Percentiles rank a stretch among this genome's conserved stretches.
Conservation (phyloP, 768 basidiomycete species). For the Trametes cingulata region DNA sequence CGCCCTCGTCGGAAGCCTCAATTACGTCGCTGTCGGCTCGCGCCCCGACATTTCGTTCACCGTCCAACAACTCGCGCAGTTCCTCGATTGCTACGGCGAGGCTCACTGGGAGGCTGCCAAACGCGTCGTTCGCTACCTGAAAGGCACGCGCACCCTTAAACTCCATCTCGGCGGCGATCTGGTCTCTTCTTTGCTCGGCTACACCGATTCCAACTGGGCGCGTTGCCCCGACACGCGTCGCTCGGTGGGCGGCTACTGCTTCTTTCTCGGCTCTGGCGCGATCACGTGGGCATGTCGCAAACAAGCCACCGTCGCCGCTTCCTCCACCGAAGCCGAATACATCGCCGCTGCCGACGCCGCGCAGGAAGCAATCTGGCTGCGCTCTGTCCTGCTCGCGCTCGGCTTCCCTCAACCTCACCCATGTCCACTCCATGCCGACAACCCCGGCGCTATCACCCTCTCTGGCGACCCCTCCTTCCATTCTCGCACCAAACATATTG, state of each 20-base stretch:
- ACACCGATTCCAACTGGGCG: conserved; percentile 31
- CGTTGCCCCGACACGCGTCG: conserved; percentile 23
- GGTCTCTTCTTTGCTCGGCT: conserved; percentile 10
- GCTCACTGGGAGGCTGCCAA: conserved; percentile 29
- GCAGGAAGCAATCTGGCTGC: conserved; percentile 32
- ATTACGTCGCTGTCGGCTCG: conserved; percentile 29
- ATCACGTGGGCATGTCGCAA: conserved; percentile 31
- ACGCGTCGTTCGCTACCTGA: conserved; percentile 29
- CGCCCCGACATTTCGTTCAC: conserved; percentile 23
- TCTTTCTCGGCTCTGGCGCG: conserved; percentile 23
- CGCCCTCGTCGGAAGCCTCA: conserved; percentile 27
- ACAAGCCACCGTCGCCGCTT: conserved; percentile 29
- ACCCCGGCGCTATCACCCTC: conserved; percentile 38
- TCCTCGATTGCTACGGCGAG: conserved; percentile 10
- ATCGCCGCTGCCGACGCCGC: conserved; percentile 38
- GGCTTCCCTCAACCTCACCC: conserved; percentile 9
- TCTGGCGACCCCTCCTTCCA: conserved; percentile 39
- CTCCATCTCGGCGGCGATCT: conserved; percentile 19
- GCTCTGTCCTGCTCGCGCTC: conserved; percentile 24
- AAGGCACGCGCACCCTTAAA: conserved; percentile 16
- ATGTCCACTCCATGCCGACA: conserved; percentile 35
- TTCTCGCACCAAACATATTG: conserved; percentile 43
- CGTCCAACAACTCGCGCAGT: conserved; percentile 22
- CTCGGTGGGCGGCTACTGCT: conserved; percentile 31
- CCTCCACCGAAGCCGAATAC: conserved; percentile 45